A percentile compares a stretch with the other conserved stretches of the same genome.
These are phyloP conservation scores for Aristolochia contorta DNA, from an alignment of 164 flowering plant genomes.

Conservation along the genomic window DNA sequence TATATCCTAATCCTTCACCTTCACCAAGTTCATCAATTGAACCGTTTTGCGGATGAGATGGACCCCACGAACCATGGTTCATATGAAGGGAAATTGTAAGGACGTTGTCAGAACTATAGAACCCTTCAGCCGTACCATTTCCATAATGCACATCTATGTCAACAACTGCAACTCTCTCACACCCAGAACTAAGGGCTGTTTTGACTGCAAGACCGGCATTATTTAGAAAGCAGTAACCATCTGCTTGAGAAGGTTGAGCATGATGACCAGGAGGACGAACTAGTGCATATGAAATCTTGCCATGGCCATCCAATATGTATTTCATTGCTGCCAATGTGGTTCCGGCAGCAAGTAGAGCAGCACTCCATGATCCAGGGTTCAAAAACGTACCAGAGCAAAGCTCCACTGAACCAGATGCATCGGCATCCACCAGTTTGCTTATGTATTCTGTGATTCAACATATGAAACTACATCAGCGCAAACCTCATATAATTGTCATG, in stretches of 20 bases:
- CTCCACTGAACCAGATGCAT: conserved; percentile 49
- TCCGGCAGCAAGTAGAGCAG: conserved; percentile 89
- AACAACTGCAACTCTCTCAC: conserved; percentile 55
- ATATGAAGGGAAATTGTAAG: conserved; percentile 89
- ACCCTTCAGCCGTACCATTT: conserved; percentile 93
- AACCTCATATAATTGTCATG: neutral
- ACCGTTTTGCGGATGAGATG: conserved; percentile 87
- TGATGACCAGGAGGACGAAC: conserved; percentile 99
- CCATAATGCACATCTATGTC: conserved; percentile 97
- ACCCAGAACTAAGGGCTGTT: conserved; percentile 57
- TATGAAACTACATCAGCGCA: neutral
- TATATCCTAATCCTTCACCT: conserved; percentile 70
- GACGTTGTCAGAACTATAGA: conserved; percentile 55
- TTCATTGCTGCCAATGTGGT: conserved; percentile 76
- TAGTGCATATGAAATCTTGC: conserved; percentile 65
- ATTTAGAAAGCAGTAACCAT: conserved; percentile 93
- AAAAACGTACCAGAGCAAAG: conserved; percentile 65
- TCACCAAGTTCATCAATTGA: conserved; percentile 76
- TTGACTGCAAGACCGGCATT: conserved; percentile 88
- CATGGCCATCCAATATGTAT: conserved; percentile 61
- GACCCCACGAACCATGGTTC: conserved; percentile 98
- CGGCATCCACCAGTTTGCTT: conserved; percentile 55
- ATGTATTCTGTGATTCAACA: conserved; percentile 46
- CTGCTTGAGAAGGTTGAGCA: conserved; percentile 91
- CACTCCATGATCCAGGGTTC: conserved; percentile 80